These are phyloP conservation scores for Naegleria fowleri DNA, from an alignment of 208 protist genomes.

Conservation along the genomic window DNA sequence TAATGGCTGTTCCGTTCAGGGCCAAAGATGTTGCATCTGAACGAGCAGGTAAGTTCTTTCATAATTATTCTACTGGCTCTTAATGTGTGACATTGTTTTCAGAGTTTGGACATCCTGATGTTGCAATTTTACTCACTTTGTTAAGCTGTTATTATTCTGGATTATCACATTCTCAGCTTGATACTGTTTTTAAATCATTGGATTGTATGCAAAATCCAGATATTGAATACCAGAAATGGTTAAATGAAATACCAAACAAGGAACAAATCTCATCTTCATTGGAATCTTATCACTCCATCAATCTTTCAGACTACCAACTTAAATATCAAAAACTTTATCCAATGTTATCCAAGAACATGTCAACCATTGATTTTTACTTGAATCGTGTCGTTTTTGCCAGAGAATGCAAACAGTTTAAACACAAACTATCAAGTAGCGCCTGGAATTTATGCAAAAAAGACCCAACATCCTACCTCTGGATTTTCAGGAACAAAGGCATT, in stretches of 20 bases:
- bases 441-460: not conserved
- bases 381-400: not conserved
- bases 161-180: not conserved
- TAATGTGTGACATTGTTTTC: too few species aligned
- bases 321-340: not conserved
- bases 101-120: constrained; percentile 8
- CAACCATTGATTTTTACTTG: not conserved
- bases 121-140: not conserved
- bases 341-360: not conserved
- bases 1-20: not conserved
- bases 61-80: too few species aligned
- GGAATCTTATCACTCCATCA: not conserved
- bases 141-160: not conserved
- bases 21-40: constrained; percentile 13
- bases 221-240: not conserved
- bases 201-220: not conserved
- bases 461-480: not conserved
- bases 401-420: constrained; percentile 16
- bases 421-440: not conserved
- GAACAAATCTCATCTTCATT: not conserved
- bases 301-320: not conserved
- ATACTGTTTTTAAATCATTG: not conserved
- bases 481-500: not conserved
- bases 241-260: not conserved
- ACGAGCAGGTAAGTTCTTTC: not conserved